Evolutionary conservation across 1,284 basidiomycete genomes (phyloP), one percentile per base, ranked within the genome.

Genomic region (Testicularia cyperi): DNA sequence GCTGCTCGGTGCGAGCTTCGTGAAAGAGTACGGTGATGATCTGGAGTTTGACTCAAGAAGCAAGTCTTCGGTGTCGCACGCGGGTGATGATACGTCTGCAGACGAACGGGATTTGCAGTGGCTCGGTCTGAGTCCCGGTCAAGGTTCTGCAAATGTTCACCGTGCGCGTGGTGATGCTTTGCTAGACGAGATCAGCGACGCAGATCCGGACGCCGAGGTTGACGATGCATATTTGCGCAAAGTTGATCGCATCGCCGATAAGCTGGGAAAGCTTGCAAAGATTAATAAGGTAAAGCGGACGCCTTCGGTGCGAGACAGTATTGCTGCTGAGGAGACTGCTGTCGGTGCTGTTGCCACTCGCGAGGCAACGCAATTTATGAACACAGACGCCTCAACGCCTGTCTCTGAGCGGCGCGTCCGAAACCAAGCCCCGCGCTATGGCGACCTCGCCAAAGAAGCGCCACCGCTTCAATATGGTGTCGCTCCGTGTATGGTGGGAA

Each of bases 201-300:
- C 37, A 4, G n/a, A n/a, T n/a, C n/a, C n/a, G n/a, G 57, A 61
- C 24, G 58, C 52, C 22, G 61, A 55, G 18, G 46, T 58, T 18
- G 48, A 60, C 31, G 61, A 60, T 12, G 43, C 35, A 2, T 64
- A 60, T 18, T 34, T 66, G 4, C 48, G 28, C 14, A 52, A 60
- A 15, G 60, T 64, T 19, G 64, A 66, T 29, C 43, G 49, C 13
- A 60, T 66, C 31, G 56, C 64, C 4, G 46, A 56, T 18, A 55
- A 60, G 47, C 51, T 66, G 7, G 54, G 60, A 6, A 48, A 42
- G 18, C 22, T 63, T 4, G 60, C 48, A 23, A 48, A 55, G 21
- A 34, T 19, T 10, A 47, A 57, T 22, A 42, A 44, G 8, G 20
- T 27, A 1, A 9, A 14, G 6, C 16, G 33, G 10, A 12, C 9